Evolutionary conservation across 1,139 yeast genomes (phyloP), one percentile per base, ranked within the genome.

Genomic region (Magnusiomyces paraingens): DNA sequence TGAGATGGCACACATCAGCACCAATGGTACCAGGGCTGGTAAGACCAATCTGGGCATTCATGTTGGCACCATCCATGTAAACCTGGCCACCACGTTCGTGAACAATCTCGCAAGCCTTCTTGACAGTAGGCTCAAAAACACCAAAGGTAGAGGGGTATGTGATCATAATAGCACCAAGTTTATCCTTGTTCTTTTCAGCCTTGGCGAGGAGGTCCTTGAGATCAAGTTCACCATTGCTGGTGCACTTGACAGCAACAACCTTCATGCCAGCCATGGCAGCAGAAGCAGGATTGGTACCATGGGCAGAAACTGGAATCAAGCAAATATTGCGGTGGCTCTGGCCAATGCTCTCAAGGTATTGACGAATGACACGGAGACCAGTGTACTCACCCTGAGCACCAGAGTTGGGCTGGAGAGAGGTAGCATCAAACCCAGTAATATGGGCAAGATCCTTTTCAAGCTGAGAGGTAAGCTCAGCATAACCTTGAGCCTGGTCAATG

Each of bases 311-410:
- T 14, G 99, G 99, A 62, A 93, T 93, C 67, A 93, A 79, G 71
- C 97, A 93, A 55, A 93, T 79, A 69, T 91, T 84, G 69, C 99
- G 81, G 59, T 81, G 71, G 38, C 77, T 73, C 65, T 91, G 85
- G 47, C 95, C 96, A 54, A 75, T 78, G 38, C 86, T 75, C 59
- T 81, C 81, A 64, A 86, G 82, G 70, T 88, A 93, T 51, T 86
- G 81, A 64, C 84, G 80, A 63, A 93, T 93, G 54, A 90, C 89
- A 55, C 95, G 81, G 60, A 93, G 78, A 41, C 99, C 99, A 29
- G 98, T 83, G 73, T 86, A 93, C 73, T 93, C 99, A 70, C 99
- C 99, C 72, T 91, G 96, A 45, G 99, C 99, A 62, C 99, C 99
- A 49, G 97, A 88, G 70, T 93, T 93, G 60, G 99, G 99, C 83